Base-by-base conservation (phyloP, 345 rosid genomes). In the Gossypium herbaceum region DNA sequence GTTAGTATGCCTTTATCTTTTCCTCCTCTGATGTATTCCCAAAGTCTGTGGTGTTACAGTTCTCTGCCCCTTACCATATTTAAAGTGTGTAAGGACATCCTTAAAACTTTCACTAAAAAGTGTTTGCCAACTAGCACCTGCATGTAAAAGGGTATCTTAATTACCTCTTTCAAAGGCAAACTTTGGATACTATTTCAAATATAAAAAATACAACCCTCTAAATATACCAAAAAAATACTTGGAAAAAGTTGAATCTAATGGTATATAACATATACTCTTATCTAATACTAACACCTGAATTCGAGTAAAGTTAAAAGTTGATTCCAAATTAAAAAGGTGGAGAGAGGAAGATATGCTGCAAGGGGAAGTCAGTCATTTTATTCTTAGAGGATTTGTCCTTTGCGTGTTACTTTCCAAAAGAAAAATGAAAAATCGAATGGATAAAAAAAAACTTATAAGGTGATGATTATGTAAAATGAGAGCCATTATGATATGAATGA, bases 41-140 rank as follows among this genome's bases (percentile, higher is more conserved):
- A 27, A 51, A 9, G 25, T 50, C 60, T 80, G 66, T 79, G 72
- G 81, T 79, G 77, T 77, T 75, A 81, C 85, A 66, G 78, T 48
- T 59, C 77, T 7, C 16, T 22, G 17, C 9, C 63, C 56, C 71
- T 78, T 77, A 41, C 83, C 84, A 60, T 71, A 57, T 64, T 63
- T 34, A 34, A 70, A 76, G 78, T 50, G 77, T 20, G 73, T 57
- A 57, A 51, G 55, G 78, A 71, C 80, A 73, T 55, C 68, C 61
- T 74, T 56, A 62, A 76, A 73, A 81, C 78, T 79, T 84, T 83
- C 79, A 75, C 84, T 81, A 77, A 72, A 73, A 75, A 68, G 83
- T 77, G 80, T 77, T 60, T 75, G 84, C 81, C 85, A 84, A 79
- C 84, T 79, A 77, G 82, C 79, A 79, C 68, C 85, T 70, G 73